Evolutionary conservation across 805 yeast genomes (phyloP).

Genomic region (Pichia kluyveri): DNA sequence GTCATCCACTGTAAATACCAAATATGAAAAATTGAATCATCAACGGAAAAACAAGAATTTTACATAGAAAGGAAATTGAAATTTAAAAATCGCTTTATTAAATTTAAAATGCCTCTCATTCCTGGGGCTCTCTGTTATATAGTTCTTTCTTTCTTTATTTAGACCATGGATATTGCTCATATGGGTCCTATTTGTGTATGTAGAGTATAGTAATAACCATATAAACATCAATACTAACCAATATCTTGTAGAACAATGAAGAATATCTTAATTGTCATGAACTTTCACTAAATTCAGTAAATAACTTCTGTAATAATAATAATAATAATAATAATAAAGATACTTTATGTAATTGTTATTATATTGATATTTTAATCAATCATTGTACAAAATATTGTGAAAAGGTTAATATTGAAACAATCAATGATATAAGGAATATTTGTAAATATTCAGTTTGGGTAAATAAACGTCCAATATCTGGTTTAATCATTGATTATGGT

Average conservation of each 20-base stretch:
- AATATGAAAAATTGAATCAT: too few relatives aligned
- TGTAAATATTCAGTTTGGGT: neutral
- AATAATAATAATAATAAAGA: slow-evolving; percentile 2
- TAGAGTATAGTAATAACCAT: neutral
- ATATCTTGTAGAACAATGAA: slow-evolving; percentile 14
- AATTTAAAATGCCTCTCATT: too few relatives aligned
- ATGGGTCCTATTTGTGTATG: slow-evolving; percentile 5
- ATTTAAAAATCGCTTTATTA: too few relatives aligned
- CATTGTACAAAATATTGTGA: slow-evolving; percentile 19
- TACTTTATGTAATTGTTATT: slow-evolving; percentile 22
- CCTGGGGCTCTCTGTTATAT: too few relatives aligned
- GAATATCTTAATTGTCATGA: slow-evolving; percentile 20
- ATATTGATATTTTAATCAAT: slow-evolving; percentile 16
- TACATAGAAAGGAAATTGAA: too few relatives aligned
- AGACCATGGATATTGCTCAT: neutral
- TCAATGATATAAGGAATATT: neutral
- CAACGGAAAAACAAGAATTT: neutral
- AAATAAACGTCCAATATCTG: neutral
- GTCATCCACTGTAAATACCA: neutral
- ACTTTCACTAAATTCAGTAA: neutral
- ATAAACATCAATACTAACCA: neutral
- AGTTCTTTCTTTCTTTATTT: too few relatives aligned
- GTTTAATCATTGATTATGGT: neutral
- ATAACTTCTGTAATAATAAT: slow-evolving; percentile 6
- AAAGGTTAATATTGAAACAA: slow-evolving; percentile 1